Evolutionary conservation across 306 rosid species (phyloP), one percentile per base, ranked within the genome.

Genomic region (Cyamopsis tetragonoloba): DNA sequence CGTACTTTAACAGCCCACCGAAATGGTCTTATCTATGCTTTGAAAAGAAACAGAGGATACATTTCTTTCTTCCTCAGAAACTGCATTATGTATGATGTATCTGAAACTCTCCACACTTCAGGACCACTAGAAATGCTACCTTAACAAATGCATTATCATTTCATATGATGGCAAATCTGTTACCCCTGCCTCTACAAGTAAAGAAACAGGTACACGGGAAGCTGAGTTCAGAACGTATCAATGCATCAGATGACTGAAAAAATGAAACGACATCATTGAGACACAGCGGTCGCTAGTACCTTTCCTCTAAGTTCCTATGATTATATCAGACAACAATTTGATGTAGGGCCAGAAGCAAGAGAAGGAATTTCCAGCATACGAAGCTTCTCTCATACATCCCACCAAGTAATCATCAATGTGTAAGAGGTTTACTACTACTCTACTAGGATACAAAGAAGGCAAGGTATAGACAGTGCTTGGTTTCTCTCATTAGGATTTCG

Each of bases 161-260:
- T 46, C 68, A 59, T 61, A 62, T 73, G 32, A 38, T 51, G 59
- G 67, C 37, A 68, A 3, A 14, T 51, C 76, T 58, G 66, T 46
- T 59, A 68, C 30, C 65, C 49, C 43, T 51, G 49, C 79, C 68
- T 59, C 65, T 47, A 66, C 48, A 70, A 44, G 76, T 67, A 77
- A 66, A 53, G 28, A 51, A 61, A 62, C 68, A 11, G 34, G 35
- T 49, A 69, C 42, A 62, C 47, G 1, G 57, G 66, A 57, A 65
- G 74, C 43, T 38, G 18, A 56, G 31, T 20, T 66, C 59, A 26
- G 5, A 26, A 23, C 23, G 35, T 55, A 44, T 17, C 19, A 47
- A 55, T 9, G 38, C 53, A 61, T 43, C 64, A 43, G 42, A 37
- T 28, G 58, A 50, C 32, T 58, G 65, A 43, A 41, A 42, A 24